Base-by-base conservation (phyloP, 441 rosid genomes). In the Erodium texanum region DNA sequence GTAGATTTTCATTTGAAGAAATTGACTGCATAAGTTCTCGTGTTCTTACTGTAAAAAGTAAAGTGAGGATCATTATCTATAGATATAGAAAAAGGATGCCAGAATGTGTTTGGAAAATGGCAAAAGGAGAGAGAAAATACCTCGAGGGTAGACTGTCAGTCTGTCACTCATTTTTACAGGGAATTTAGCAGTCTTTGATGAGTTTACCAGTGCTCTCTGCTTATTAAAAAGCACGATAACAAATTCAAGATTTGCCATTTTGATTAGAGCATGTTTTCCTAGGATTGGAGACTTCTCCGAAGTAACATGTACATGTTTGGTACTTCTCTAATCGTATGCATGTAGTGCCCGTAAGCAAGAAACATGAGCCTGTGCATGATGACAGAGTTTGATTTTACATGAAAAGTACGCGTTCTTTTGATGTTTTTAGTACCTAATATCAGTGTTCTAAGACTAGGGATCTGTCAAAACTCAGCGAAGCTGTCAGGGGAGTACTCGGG, bases 171-270 rank as follows among this genome's bases (percentile, higher is more conserved):
- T 45, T 2, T 5, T 48, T 11, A 54, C 61, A 7, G 22, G 20
- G 23, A 54, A n/a, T 52, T 52, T 10, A 52, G 19, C 20, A 16
- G 59, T 52, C 9, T 18, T 52, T n/a, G 9, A 52, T 52, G 59
- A 16, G 59, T 52, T 52, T 52, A 12, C 59, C 22, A 6, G 59
- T 52, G 59, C 24, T 58, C 27, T 58, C 32, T 59, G 64, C 64
- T 22, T 19, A 16, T 23, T 23, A 10, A 19, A 56, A 59, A 23
- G 64, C 64, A 22, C 2, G 12, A 3, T 23, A 59, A 59, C 32
- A 22, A 59, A 59, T 59, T 59, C 64, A 59, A 19, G 6, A 59
- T 23, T 22, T 59, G 32, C 64, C 32, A 59, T 12, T 59, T 20
- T 6, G 9, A n/a, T 19, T 56, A 7, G 12, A 56, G 62, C 62